Evolutionary conservation across 202 grass and related monocot species (phyloP), one percentile per base, ranked within the genome.

Genomic region (Schoenoplectus triqueter): DNA sequence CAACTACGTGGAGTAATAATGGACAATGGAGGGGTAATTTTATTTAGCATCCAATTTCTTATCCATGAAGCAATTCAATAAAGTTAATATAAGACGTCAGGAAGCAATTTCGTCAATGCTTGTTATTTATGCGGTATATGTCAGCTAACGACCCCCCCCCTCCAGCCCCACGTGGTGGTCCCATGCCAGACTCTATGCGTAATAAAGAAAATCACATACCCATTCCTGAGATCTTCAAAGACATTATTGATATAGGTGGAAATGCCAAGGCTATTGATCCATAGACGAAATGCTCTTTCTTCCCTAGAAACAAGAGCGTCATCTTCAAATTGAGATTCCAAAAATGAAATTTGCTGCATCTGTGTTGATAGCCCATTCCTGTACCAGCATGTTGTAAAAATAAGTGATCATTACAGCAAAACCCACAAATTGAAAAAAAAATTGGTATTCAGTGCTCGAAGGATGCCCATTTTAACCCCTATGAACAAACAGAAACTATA

Each of bases 211-310:
- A 80, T 73, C 48, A 21, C 86, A 73, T 91, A 98, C 95, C 95
- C 92, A 63, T 95, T 93, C 83, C 93, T 95, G 87, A 98, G 95
- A 84, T 98, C 95, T 90, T 98, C 92, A 83, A 98, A 98, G 19
- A 95, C 95, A 88, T 98, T 98, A 80, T 92, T 95, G 67, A 98
- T 93, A 75, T 93, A 95, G 64, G 69, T 90, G 44, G 92, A 98
- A 85, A 95, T 95, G 73, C 95, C 95, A 70, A 98, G 92, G 86
- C 95, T 95, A 81, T 98, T 98, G 77, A 98, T 92, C 95, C 95
- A 98, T 73, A 98, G 80, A 50, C 95, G 77, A 80, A 95, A 98
- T 71, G 91, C 90, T 86, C 93, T 92, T 67, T 98, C 95, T 88
- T 98, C 95, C 67, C 90, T 90, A 13, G 95, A 98, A 91, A 93